Conservation (phyloP, 257 asterid genomes). For the Nicotiana obtusifolia region DNA sequence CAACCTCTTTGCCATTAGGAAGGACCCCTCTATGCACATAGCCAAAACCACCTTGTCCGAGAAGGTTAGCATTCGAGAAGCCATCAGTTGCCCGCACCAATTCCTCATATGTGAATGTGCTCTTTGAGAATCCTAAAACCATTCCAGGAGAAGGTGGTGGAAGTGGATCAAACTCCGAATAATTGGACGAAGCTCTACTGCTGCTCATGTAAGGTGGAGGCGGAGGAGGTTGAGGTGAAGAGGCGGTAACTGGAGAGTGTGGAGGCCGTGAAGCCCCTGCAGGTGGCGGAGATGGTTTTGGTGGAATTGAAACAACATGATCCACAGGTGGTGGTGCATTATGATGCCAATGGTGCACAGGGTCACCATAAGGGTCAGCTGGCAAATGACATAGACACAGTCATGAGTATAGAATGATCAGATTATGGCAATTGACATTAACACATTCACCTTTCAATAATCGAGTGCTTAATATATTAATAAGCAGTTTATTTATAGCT, state of each 20-base stretch:
- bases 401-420: background rate
- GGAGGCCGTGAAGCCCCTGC: conserved; percentile 56
- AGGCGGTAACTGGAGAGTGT: conserved; percentile 32
- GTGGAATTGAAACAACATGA: conserved; percentile 42
- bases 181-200: conserved; percentile 66
- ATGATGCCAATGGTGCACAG: conserved; percentile 61
- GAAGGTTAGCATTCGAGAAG: conserved; percentile 77
- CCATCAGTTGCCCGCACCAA: conserved; percentile 82
- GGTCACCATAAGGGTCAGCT: conserved; percentile 58
- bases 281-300: conserved; percentile 49
- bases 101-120: conserved; percentile 72
- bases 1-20: conserved; percentile 76
- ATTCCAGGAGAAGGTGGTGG: conserved; percentile 61
- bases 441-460: background rate
- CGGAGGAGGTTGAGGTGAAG: conserved; percentile 48
- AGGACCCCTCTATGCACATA: conserved; percentile 82
- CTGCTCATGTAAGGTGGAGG: conserved; percentile 44
- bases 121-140: conserved; percentile 54
- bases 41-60: conserved; percentile 96
- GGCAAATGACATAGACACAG: conserved; percentile 3
- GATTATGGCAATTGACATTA: background rate
- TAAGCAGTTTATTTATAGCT: background rate
- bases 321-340: conserved; percentile 42
- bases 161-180: conserved; percentile 54
- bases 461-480: background rate